phyloP scores from a whole-genome alignment of 176 grass and related monocot genomes.

The Carex parvula region DNA sequence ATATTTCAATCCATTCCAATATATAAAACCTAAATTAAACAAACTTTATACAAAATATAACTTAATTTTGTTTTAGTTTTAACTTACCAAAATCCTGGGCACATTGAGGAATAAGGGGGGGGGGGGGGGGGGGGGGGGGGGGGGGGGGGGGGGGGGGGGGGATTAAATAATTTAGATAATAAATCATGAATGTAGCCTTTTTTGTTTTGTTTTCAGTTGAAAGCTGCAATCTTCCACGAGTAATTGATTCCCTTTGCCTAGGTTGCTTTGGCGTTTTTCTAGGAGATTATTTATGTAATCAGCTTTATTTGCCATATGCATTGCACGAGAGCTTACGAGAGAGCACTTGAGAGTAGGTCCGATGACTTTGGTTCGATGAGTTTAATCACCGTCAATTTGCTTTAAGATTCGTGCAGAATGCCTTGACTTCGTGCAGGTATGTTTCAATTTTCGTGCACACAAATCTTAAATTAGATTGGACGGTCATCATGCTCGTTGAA shows the following conservation, averaged over 20 bases:
- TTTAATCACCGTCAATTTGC: no score
- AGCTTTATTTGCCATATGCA: slow-evolving; percentile 5
- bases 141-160: no score
- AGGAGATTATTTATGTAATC: not conserved
- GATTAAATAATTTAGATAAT: not conserved
- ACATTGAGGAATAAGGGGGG: not conserved
- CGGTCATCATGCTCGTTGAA: no score
- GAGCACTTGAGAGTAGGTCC: no score
- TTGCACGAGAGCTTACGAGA: not conserved
- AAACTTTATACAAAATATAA: not conserved
- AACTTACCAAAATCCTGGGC: no score
- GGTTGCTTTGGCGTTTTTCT: not conserved
- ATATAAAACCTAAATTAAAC: not conserved
- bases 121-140: no score
- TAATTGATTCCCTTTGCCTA: slow-evolving; percentile 23
- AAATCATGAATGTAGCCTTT: not conserved
- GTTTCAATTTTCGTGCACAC: no score
- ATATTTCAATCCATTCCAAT: not conserved
- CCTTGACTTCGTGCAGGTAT: no score
- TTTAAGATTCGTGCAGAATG: no score
- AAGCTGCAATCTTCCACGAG: slow-evolving; percentile 16
- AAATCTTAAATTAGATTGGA: no score
- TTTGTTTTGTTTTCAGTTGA: not conserved
- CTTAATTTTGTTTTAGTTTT: not conserved
- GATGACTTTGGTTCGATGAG: no score